Evolutionary conservation across 441 rosid genomes (phyloP).

Genomic region (Pelargonium hybrid): DNA sequence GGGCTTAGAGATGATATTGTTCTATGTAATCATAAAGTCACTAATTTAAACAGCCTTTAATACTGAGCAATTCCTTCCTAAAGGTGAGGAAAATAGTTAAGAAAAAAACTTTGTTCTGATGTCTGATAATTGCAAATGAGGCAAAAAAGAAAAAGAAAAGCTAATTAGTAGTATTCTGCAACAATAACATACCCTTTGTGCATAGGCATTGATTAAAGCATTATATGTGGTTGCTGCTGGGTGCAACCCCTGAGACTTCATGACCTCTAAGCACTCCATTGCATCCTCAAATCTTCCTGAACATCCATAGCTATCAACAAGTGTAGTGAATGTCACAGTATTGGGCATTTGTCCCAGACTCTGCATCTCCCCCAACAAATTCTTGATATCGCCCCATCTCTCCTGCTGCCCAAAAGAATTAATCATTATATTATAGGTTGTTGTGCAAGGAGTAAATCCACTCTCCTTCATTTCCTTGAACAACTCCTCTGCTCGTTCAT

Average conservation of each 20-base stretch:
- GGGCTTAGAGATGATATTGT: not conserved
- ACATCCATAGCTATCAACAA: constrained; percentile 74
- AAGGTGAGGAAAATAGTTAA: not conserved
- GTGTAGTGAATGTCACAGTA: constrained; percentile 77
- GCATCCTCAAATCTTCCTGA: constrained; percentile 86
- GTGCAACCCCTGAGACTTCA: constrained; percentile 68
- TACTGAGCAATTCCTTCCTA: not conserved
- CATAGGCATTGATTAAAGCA: constrained; percentile 93
- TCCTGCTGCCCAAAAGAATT: constrained; percentile 70
- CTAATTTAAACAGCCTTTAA: not conserved
- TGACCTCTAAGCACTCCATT: constrained; percentile 68
- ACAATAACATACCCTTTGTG: constrained; percentile 59
- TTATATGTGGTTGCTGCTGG: constrained; percentile 89
- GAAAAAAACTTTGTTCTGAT: not conserved
- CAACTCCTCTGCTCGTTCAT: constrained; percentile 67
- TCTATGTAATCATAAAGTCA: not conserved
- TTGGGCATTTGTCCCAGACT: constrained; percentile 58
- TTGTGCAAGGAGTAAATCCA: constrained; percentile 64
- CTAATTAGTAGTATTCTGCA: not conserved
- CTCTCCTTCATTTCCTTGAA: constrained; percentile 67
- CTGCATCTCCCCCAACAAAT: constrained; percentile 56
- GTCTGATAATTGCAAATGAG: not conserved
- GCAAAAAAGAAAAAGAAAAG: not conserved
- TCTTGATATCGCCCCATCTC: constrained; percentile 75
- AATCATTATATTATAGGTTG: constrained; percentile 84